Percentiles rank a stretch among this genome's conserved stretches.
These are phyloP conservation scores for Trichoderma atrobrunneum DNA, from an alignment of 2,329 filamentous ascomycete species.

Conservation along the genomic window DNA sequence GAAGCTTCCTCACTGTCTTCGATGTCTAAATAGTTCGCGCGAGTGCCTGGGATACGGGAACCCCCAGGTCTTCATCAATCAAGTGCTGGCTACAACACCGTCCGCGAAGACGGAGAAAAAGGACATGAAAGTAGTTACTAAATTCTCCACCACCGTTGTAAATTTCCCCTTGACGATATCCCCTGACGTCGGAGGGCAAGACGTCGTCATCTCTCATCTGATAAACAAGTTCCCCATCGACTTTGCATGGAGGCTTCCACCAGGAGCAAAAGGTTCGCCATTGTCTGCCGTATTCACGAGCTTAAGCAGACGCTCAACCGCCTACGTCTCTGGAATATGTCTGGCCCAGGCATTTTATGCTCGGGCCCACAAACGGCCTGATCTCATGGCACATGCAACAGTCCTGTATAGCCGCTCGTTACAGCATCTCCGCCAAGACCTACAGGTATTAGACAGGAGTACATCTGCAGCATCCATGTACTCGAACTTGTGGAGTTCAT, in stretches of 20 bases:
- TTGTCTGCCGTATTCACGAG: not conserved
- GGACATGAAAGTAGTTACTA: not conserved
- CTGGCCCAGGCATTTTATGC: not conserved
- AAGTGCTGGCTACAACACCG: not conserved
- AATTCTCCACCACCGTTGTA: not conserved
- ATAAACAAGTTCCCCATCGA: conserved; percentile 1
- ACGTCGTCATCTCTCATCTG: not conserved
- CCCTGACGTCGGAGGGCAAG: not conserved
- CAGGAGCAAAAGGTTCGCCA: not conserved
- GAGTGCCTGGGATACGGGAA: not conserved
- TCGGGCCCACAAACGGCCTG: not conserved
- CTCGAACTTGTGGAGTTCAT: conserved; percentile 1
- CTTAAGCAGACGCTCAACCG: not conserved
- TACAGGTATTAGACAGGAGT: not conserved
- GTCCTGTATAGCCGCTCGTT: not conserved
- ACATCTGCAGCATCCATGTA: not conserved
- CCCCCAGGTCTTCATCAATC: not conserved
- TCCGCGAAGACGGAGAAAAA: not conserved
- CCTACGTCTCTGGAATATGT: not conserved
- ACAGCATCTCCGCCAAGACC: not conserved
- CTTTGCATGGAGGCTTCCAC: not conserved
- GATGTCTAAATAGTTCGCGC: not conserved
- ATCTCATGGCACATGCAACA: not conserved
- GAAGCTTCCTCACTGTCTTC: not conserved
- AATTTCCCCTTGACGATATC: not conserved